Evolutionary conservation across 257 asterid genomes (phyloP).

Genomic region (Anisodus tanguticus): DNA sequence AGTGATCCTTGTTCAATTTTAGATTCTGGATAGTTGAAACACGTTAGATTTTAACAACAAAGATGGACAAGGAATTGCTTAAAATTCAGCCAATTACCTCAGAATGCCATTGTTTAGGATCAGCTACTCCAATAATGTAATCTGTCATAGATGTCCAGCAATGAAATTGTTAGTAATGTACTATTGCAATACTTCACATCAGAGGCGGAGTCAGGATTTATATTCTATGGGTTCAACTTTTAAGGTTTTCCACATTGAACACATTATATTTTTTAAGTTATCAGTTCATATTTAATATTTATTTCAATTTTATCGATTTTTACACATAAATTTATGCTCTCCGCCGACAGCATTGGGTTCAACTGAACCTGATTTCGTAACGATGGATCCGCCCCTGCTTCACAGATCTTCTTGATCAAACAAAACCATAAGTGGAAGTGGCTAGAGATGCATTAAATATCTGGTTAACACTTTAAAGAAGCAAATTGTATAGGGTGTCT

Average conservation of each 20-base stretch:
- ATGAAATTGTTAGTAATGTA: not conserved
- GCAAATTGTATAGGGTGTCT: too few species aligned
- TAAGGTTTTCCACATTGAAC: too few species aligned
- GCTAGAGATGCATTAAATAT: slow-evolving; percentile 14
- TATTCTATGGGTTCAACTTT: too few species aligned
- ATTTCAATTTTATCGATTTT: too few species aligned
- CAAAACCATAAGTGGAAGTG: not conserved
- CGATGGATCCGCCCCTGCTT: not conserved
- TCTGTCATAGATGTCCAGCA: slow-evolving; percentile 78
- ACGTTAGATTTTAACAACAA: slow-evolving; percentile 34
- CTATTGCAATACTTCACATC: not conserved
- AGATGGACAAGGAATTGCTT: slow-evolving; percentile 23
- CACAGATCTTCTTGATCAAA: slow-evolving; percentile 7
- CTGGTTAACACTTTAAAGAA: not conserved
- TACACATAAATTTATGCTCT: too few species aligned
- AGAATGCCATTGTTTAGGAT: slow-evolving; percentile 85
- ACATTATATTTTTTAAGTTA: too few species aligned
- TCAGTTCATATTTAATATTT: too few species aligned
- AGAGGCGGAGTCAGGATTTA: too few species aligned
- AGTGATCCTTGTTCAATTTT: slow-evolving; percentile 68
- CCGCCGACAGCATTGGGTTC: too few species aligned
- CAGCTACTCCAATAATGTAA: slow-evolving; percentile 81
- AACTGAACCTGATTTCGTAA: too few species aligned
- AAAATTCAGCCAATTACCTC: slow-evolving; percentile 55
- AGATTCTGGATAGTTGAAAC: slow-evolving; percentile 58